phyloP scores from a whole-genome alignment of 2,329 filamentous ascomycete species.

The Cladosporium sp. region DNA sequence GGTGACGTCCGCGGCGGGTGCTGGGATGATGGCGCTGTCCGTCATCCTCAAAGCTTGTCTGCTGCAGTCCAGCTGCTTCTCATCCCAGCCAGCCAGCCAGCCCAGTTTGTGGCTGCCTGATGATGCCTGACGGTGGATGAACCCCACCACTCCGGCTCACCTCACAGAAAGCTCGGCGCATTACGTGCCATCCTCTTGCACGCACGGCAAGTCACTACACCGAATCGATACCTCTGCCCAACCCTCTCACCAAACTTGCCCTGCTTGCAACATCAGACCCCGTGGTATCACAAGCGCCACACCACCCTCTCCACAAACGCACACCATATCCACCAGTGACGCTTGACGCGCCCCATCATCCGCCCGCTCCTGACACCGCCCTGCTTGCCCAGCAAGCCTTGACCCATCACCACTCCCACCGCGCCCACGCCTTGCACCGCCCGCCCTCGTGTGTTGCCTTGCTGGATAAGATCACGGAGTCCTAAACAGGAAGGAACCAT shows the following conservation, averaged over 20 bases:
- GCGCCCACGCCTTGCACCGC: not conserved
- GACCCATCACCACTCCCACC: not conserved
- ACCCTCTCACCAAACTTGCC: not conserved
- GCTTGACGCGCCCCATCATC: not conserved
- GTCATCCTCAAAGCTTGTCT: slow-evolving; percentile 1
- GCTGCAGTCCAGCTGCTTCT: not conserved
- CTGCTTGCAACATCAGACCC: not conserved
- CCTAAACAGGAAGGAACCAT: slow-evolving; percentile 6
- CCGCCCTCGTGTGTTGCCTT: not conserved
- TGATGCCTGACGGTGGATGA: not conserved
- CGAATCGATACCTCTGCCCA: not conserved
- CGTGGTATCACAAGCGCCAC: not conserved
- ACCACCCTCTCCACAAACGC: not conserved
- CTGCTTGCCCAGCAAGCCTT: not conserved
- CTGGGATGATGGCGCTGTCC: not conserved
- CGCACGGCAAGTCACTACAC: slow-evolving; percentile 3
- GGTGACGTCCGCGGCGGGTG: not conserved
- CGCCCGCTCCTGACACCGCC: slow-evolving; percentile 12
- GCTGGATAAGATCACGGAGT: not conserved
- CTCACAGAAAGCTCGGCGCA: slow-evolving; percentile 4
- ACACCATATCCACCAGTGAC: not conserved
- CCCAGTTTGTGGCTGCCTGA: not conserved
- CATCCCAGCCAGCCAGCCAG: not conserved
- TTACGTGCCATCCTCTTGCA: slow-evolving; percentile 3
- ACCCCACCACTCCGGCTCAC: not conserved